phyloP scores from a whole-genome alignment of 192 early-diverging fungal species.

The Entomortierella parvispora region DNA sequence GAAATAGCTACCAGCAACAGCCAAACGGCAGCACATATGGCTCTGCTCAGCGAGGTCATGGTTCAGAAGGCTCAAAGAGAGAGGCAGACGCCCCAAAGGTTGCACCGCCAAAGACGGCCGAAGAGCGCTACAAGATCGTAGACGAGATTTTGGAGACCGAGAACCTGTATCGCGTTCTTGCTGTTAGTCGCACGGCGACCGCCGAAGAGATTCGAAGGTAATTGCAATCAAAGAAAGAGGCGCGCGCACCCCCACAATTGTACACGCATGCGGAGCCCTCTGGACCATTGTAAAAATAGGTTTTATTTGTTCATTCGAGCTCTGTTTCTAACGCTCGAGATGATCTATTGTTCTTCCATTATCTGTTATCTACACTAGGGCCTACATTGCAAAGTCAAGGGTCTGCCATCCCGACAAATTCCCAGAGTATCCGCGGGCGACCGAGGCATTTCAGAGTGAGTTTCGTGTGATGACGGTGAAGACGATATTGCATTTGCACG shows the following conservation, averaged over 20 bases:
- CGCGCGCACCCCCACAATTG: background rate
- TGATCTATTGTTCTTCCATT: no score
- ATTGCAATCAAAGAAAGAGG: no score
- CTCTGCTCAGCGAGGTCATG: no score
- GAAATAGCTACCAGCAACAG: background rate
- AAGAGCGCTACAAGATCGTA: conserved; percentile 54
- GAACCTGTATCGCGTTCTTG: conserved; percentile 60
- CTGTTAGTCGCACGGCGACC: conserved; percentile 48
- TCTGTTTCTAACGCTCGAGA: no score
- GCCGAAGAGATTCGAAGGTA: conserved; percentile 62
- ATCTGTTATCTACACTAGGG: conserved; percentile 15
- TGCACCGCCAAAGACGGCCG: conserved; percentile 30
- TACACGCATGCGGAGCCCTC: background rate
- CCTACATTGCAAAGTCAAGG: conserved; percentile 58
- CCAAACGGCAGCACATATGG: background rate
- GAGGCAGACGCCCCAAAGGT: conserved; percentile 14
- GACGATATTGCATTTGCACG: no score
- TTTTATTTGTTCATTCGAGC: no score
- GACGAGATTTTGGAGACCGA: conserved; percentile 61
- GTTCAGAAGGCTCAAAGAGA: no score
- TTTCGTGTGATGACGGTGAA: background rate
- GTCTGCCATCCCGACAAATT: conserved; percentile 70
- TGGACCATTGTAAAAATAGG: no score
- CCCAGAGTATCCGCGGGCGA: conserved; percentile 64
- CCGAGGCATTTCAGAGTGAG: conserved; percentile 67